A percentile compares a stretch with the other conserved stretches of the same genome.
phyloP scores from a whole-genome alignment of 345 rosid genomes.

The Hypericum androsaemum region DNA sequence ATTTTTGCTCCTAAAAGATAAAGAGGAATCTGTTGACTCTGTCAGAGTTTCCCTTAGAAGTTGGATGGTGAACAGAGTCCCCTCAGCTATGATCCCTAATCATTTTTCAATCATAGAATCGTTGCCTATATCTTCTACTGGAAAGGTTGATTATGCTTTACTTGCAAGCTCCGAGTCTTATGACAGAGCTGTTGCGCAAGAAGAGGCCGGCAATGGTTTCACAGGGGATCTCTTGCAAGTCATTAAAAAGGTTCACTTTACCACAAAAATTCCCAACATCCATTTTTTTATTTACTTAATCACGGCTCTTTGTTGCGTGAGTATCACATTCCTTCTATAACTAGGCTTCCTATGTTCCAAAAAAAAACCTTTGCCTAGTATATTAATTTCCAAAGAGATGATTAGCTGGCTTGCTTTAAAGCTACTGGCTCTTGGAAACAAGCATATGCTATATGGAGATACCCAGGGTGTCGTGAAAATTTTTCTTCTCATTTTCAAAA shows the following conservation, averaged over 20 bases:
- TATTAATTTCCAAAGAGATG: too few relatives aligned
- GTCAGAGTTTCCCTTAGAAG: constrained; percentile 34
- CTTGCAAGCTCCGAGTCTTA: constrained; percentile 30
- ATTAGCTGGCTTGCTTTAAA: too few relatives aligned
- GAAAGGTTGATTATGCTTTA: constrained; percentile 71
- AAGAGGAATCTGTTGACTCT: constrained; percentile 26
- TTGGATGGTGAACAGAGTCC: constrained; percentile 58
- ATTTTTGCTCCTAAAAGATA: constrained; percentile 41
- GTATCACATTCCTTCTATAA: too few relatives aligned
- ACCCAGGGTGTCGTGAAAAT: too few relatives aligned
- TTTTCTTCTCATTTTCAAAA: too few relatives aligned
- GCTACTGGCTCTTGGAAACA: too few relatives aligned
- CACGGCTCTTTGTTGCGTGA: too few relatives aligned
- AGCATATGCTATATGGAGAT: too few relatives aligned
- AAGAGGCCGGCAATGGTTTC: constrained; percentile 18
- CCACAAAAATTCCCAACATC: not conserved
- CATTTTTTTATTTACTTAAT: not conserved
- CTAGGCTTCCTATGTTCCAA: too few relatives aligned
- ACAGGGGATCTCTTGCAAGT: constrained; percentile 31
- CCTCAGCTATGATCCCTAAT: constrained; percentile 68
- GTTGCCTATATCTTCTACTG: constrained; percentile 60
- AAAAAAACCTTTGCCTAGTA: too few relatives aligned
- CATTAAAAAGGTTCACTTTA: constrained; percentile 55
- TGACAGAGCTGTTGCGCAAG: constrained; percentile 14
- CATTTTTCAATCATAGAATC: constrained; percentile 42